phyloP scores from a whole-genome alignment of 305 asterid species.

The Fraxinus baroniana region DNA sequence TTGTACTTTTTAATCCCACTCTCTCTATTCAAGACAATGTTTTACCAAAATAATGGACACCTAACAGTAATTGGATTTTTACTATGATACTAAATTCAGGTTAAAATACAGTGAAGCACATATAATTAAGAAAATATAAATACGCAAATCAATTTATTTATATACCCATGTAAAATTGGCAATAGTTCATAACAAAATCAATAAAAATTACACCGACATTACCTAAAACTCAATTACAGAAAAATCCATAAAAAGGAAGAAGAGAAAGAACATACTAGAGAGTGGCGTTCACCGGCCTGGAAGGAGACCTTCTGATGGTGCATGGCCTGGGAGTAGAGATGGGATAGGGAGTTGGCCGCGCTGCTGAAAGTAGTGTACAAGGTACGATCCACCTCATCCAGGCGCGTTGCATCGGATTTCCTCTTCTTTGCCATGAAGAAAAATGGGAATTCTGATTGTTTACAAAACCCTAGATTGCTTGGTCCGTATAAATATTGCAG shows the following conservation, averaged over 20 bases:
- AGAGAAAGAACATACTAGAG: constrained; percentile 34
- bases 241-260: neutral
- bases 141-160: neutral
- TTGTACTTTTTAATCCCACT: too few relatives aligned
- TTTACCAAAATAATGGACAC: too few relatives aligned
- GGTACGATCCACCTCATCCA: constrained; percentile 62
- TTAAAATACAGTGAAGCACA: neutral
- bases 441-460: neutral
- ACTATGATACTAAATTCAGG: neutral
- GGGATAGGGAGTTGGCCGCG: constrained; percentile 63
- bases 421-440: constrained; percentile 56
- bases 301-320: constrained; percentile 59
- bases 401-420: constrained; percentile 60
- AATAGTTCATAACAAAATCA: neutral
- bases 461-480: constrained; percentile 30
- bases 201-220: neutral
- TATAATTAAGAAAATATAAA: neutral
- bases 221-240: neutral
- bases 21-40: too few relatives aligned
- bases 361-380: constrained; percentile 58
- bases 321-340: constrained; percentile 62
- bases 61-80: neutral
- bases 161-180: neutral
- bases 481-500: neutral
- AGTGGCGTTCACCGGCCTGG: constrained; percentile 66